Base-by-base conservation (phyloP, 345 rosid genomes). In the Lumnitzera littorea region DNA sequence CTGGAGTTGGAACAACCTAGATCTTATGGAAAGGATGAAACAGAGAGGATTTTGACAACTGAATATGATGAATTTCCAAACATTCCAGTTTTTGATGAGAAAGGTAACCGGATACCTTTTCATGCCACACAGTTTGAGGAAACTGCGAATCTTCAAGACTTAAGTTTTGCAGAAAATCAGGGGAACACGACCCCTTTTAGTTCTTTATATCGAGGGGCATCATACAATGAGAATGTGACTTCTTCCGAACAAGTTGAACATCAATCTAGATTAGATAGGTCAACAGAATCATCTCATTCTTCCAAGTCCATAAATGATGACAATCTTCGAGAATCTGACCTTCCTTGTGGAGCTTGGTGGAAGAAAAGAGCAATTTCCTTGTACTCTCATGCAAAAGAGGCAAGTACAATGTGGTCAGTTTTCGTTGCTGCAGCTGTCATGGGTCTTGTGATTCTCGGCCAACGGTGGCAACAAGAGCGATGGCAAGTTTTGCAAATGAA, bases 271-370 rank as follows among this genome's bases (percentile, higher is more conserved):
- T 53, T 74, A 20, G 72, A 71, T 58, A 67, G 66, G 24, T 60
- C 82, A 12, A 55, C 67, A 15, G 91, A 78, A 36, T 62, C 51
- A 52, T 74, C 88, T 24, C 60, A 62, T 13, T 69, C 78, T 12
- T 70, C 73, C 46, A 72, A 70, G 57, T 57, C 80, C 57, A 31
- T 67, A 52, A 62, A 73, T 67, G 91, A 81, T 55, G 80, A 60
- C n/a, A 60, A 78, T 60, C 49, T 43, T 62, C 66, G 73, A 69
- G 81, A 50, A 24, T 62, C 91, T 51, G 69, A 71, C 60, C 83
- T 91, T 58, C 96, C 96, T 36, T 82, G 88, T 65, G 83, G 84
- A 65, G 91, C 96, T 51, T 91, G 97, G 99, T 95, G 99, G 99
- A 95, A 80, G 78, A 85, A 87, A 70, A 82, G 87, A 62, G 94